Conservation (phyloP, 495 filamentous ascomycete species). For the Penicillium lagena region DNA sequence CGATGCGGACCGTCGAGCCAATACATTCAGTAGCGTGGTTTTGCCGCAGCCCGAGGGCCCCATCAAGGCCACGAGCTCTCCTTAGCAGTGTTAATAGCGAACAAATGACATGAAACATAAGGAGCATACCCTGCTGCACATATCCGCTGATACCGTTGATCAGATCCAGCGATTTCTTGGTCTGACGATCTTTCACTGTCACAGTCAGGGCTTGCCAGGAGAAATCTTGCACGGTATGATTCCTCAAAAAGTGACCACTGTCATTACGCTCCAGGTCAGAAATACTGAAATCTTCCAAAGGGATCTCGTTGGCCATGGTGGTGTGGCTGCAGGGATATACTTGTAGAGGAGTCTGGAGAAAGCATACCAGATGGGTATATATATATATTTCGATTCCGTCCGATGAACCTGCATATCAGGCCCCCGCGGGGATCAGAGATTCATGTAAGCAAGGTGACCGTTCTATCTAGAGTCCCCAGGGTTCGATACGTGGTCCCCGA, state of each 20-base stretch:
- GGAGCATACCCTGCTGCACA: slow-evolving; percentile 22
- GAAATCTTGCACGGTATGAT: slow-evolving; percentile 40
- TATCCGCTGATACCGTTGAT: slow-evolving; percentile 26
- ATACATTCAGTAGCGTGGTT: slow-evolving; percentile 68
- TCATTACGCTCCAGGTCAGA: slow-evolving; percentile 25
- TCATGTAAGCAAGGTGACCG: neutral
- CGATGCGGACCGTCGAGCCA: slow-evolving; percentile 52
- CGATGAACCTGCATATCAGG: neutral
- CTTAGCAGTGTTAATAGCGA: slow-evolving; percentile 25
- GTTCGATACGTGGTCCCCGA: slow-evolving; percentile 4
- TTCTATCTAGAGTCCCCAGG: neutral
- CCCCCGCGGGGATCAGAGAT: neutral
- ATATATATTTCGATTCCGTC: slow-evolving; percentile 3
- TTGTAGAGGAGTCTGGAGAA: no score
- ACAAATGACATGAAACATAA: neutral
- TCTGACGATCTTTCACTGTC: slow-evolving; percentile 61
- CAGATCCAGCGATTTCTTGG: slow-evolving; percentile 46
- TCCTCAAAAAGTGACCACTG: slow-evolving; percentile 24
- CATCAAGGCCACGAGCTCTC: slow-evolving; percentile 70
- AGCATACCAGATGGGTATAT: neutral
- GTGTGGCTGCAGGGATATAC: neutral
- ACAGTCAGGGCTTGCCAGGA: slow-evolving; percentile 58
- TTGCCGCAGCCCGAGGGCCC: slow-evolving; percentile 73
- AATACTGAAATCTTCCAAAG: neutral
- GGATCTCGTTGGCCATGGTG: slow-evolving; percentile 2